Base-by-base conservation (phyloP, 176 grass and related monocot species). In the Saccharum officinarum region DNA sequence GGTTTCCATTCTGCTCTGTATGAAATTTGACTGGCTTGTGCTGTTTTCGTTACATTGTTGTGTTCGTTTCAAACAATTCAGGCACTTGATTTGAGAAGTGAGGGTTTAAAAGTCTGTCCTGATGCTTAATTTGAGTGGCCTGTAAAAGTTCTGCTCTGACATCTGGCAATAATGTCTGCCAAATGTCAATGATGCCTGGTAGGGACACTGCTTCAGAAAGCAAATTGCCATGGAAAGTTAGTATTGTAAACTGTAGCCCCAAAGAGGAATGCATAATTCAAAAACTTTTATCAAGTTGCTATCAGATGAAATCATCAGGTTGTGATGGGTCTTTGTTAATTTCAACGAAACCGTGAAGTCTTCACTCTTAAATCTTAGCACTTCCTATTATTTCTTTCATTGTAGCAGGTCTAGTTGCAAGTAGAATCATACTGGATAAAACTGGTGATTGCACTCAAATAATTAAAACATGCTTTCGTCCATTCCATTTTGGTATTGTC, bases 361-460 rank as follows among this genome's bases (percentile, higher is more conserved):
- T 72, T 34, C 12, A 10, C 64, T n/a, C 8, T 63, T 47, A 26
- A 37, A 77, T 77, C 1, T 66, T 60, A 77, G 57, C 60, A 30
- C 45, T 26, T 67, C 22, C 6, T 68, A 33, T 37, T 67, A 66
- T 47, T 83, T 88, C 38, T 69, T 80, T 79, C 68, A 42, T 36
- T 6, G 23, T 65, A 66, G 72, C 15, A 79, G 36, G 42, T 47
- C 17, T 40, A 72, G 11, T 34, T 54, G 42, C 16, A 54, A 83
- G 34, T 42, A 63, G 18, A 88, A 78, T 83, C 77, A 17, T 54
- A 78, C 52, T 73, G 31, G 18, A 70, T n/a, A 83, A 6, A 57
- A 78, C 36, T 71, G 55, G 67, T 88, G 17, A 73, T 73, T 55
- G 15, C 46, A 22, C 10, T 57, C 38, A 60, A 44, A 54, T 74